These are phyloP conservation scores for Priceomyces melissophilus DNA, from an alignment of 805 yeast species.

Conservation along the genomic window DNA sequence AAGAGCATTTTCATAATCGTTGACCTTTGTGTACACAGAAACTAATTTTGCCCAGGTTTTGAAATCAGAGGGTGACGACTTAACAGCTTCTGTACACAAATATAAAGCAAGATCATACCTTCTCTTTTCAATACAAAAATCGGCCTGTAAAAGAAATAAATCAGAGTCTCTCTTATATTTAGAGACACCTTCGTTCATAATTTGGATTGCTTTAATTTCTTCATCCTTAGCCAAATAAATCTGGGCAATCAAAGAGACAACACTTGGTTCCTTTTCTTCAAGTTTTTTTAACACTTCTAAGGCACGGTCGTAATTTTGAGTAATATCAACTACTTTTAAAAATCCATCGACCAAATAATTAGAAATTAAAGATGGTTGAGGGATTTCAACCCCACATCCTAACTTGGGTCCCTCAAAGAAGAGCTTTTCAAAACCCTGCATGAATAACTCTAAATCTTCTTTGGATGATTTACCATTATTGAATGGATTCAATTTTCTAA, in stretches of 20 bases:
- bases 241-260: conserved; percentile 53
- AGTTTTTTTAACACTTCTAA: conserved; percentile 56
- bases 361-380: conserved; percentile 57
- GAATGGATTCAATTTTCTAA: conserved; percentile 80
- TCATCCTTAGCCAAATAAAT: conserved; percentile 52
- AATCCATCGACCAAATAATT: conserved; percentile 79
- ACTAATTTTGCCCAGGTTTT: conserved; percentile 71
- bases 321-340: conserved; percentile 56
- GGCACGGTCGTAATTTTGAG: conserved; percentile 62
- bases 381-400: conserved; percentile 66
- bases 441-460: conserved; percentile 41
- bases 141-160: conserved; percentile 53
- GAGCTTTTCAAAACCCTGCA: conserved; percentile 62
- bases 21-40: conserved; percentile 56
- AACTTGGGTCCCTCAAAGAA: conserved; percentile 63
- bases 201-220: conserved; percentile 55
- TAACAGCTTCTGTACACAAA: conserved; percentile 61
- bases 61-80: conserved; percentile 71
- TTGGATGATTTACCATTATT: conserved; percentile 44
- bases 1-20: conserved; percentile 69
- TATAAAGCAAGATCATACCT: conserved; percentile 55
- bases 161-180: conserved; percentile 53
- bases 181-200: conserved; percentile 48
- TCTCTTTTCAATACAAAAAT: conserved; percentile 52
- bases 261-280: conserved; percentile 50